Evolutionary conservation across 208 protist genomes (phyloP), one percentile per base, ranked within the genome.

Genomic region (Acanthamoeba healyi): DNA sequence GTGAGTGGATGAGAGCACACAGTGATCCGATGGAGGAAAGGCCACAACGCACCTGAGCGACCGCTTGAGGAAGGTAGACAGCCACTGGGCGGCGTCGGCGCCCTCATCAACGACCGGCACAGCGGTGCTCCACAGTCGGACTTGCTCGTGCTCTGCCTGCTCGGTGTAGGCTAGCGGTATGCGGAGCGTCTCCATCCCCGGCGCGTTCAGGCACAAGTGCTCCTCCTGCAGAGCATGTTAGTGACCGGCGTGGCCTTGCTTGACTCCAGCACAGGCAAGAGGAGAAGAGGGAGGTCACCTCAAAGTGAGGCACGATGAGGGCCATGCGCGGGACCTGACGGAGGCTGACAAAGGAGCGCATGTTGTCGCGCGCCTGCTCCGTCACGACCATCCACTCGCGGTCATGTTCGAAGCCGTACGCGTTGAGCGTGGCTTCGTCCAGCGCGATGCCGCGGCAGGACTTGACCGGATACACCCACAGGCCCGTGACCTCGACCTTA

Each of bases 401-500:
- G 56, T 90, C 82, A n/a, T 90, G 56, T 24, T 44, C 82, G 32
- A 90, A 90, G 15, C 82, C 82, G 29, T 34, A 90, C 6, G 9
- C 1, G 56, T 42, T 44, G 24, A 90, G 34, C 1, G 34, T 10
- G 10, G 36, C 56, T 44, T 87, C 79, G n/a, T 90, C 54, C 22
- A 90, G 51, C 22, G 44, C 17, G 38, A 90, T 70, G 51, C 82
- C 82, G 17, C 56, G 46, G 54, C 82, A 90, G 0, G 82, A 90
- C 56, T 90, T 90, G 44, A 90, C 56, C 17, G 82, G 82, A n/a
- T 90, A 90, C 15, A 87, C 56, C 54, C 56, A 70, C 54, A 90
- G 34, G 5, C 56, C 54, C 19, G 32, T 90, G 2, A 90, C 82
- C 32, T 42, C 34, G 15, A 74, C 74, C 26, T 84, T 46, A n/a